A percentile compares a stretch with the other conserved stretches of the same genome.
These are phyloP conservation scores for Mycena citricolor DNA, from an alignment of 1,284 basidiomycete species.

Conservation along the genomic window DNA sequence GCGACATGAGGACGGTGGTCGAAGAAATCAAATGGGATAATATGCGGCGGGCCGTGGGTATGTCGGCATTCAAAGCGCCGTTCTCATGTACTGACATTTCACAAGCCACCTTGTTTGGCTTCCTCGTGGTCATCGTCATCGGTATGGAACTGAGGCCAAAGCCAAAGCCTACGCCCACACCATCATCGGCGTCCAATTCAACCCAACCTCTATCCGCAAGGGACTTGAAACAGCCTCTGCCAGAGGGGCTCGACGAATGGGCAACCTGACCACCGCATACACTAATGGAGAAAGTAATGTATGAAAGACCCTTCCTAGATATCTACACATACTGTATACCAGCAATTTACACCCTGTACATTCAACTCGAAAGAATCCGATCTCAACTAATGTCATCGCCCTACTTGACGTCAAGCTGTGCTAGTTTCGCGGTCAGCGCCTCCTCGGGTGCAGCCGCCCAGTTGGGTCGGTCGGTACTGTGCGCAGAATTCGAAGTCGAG, in stretches of 20 bases:
- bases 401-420: slow-evolving; percentile 34
- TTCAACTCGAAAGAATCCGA: too few species aligned
- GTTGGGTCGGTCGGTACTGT: slow-evolving; percentile 19
- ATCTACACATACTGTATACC: slow-evolving; percentile 17
- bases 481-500: slow-evolving; percentile 5
- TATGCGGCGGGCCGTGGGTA: slow-evolving; percentile 82
- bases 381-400: not conserved
- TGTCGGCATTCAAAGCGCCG: slow-evolving; percentile 32
- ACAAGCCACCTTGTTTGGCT: slow-evolving; percentile 60
- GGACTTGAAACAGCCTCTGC: slow-evolving; percentile 24
- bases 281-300: not conserved
- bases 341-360: slow-evolving; percentile 13
- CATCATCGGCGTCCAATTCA: slow-evolving; percentile 14
- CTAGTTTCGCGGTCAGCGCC: slow-evolving; percentile 42
- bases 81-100: slow-evolving; percentile 5
- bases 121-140: slow-evolving; percentile 65
- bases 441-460: slow-evolving; percentile 29
- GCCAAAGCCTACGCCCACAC: slow-evolving; percentile 35
- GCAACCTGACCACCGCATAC: slow-evolving; percentile 32
- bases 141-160: slow-evolving; percentile 64
- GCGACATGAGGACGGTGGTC: slow-evolving; percentile 84
- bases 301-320: slow-evolving; percentile 4
- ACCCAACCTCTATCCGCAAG: slow-evolving; percentile 14
- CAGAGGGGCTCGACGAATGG: slow-evolving; percentile 34
- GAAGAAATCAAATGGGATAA: slow-evolving; percentile 93